Evolutionary conservation across 257 asterid genomes (phyloP), one percentile per base, ranked within the genome.

Genomic region (Datura wrightii): DNA sequence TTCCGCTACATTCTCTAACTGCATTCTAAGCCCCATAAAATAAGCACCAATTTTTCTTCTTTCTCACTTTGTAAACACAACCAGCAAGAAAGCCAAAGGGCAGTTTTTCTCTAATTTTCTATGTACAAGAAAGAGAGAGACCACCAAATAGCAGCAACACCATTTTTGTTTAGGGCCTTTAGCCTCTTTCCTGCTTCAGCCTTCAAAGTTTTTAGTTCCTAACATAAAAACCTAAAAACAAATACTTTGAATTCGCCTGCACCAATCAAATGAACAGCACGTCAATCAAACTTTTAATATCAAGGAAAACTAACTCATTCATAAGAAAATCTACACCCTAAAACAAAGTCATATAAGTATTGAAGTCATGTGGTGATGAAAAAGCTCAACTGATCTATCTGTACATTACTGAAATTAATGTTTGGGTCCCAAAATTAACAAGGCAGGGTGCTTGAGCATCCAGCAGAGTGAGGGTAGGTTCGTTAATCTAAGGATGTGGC

Each of bases 181-280:
- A 76, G 82, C 82, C 63, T 76, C 82, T 78, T 39, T 78, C 82
- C 46, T 76, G 82, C 82, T 76, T 31, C 46, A 52, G 48, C 63
- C 82, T 78, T 34, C 5, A 78, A 67, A 14, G 5, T 34, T 14
- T 52, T 14, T 78, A 53, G 82, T 78, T 78, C 82, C 82, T 78
- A 78, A 24, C 31, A 39, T 48, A 31, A 50, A 48, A 78, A 52
- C 48, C 82, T 78, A 78, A 78, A 69, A 14, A 78, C 13, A 78
- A 39, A 52, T n/a, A 52, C 48, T 62, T 15, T 34, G 11, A 11
- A 31, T 0, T 44, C 42, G 6, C 48, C 82, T 78, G 82, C 34
- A 52, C 0, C 0, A 78, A 50, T 13, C 15, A 50, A 52, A 78
- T 52, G 50, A 71, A n/a, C 3, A 42, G 0, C 2, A 42, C 0